These are phyloP conservation scores for Mimosa pudica DNA, from an alignment of 306 rosid genomes.

Conservation along the genomic window DNA sequence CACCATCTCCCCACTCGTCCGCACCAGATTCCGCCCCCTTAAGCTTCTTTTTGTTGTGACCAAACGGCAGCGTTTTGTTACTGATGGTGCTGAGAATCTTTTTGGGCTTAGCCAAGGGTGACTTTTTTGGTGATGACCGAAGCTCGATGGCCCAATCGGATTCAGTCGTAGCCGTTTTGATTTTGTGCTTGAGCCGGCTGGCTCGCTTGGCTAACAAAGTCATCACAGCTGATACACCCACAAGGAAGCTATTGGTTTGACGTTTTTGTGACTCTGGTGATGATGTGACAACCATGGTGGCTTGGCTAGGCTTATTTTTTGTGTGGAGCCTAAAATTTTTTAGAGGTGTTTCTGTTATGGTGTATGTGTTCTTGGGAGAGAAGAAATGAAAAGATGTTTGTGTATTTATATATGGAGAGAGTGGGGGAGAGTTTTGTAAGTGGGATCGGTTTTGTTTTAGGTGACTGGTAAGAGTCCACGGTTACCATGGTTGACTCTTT, in stretches of 20 bases:
- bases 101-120: constrained; percentile 53
- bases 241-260: constrained; percentile 34
- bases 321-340: neutral
- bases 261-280: constrained; percentile 41
- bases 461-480: constrained; percentile 35
- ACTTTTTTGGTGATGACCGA: constrained; percentile 32
- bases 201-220: constrained; percentile 46
- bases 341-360: neutral
- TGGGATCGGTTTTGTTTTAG: constrained; percentile 22
- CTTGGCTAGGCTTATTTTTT: neutral
- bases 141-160: constrained; percentile 19
- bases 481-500: constrained; percentile 29
- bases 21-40: neutral
- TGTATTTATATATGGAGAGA: constrained; percentile 13
- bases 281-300: constrained; percentile 25
- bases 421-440: neutral
- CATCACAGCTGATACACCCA: constrained; percentile 46
- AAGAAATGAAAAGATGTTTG: neutral
- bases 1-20: constrained; percentile 74
- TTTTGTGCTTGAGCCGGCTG: constrained; percentile 41
- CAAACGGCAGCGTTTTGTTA: constrained; percentile 55
- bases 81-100: constrained; percentile 67
- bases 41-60: constrained; percentile 43
- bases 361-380: neutral
- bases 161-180: constrained; percentile 25